A percentile compares a stretch with the other conserved stretches of the same genome.
Evolutionary conservation across 345 rosid species (phyloP).

Genomic region (Gynandropsis gynandra): DNA sequence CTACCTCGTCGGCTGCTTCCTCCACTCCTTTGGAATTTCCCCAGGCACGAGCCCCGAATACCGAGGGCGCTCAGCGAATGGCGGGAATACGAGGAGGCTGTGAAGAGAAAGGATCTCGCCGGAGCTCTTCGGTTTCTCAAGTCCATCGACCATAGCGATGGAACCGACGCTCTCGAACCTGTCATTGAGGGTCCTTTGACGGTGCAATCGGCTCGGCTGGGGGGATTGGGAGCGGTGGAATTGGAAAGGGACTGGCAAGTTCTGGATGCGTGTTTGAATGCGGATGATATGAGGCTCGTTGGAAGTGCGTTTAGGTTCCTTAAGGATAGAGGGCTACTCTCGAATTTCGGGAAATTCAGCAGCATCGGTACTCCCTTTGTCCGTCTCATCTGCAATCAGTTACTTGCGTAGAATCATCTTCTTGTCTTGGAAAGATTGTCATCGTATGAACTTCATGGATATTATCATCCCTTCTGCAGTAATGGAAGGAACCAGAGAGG

Average conservation of each 20-base stretch:
- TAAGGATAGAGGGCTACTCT: conserved; percentile 51
- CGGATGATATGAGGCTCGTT: conserved; percentile 88
- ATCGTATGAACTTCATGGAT: too few species aligned
- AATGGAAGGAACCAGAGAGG: conserved; percentile 76
- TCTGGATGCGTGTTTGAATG: conserved; percentile 77
- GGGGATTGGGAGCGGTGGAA: conserved; percentile 32
- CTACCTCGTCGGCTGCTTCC: neutral
- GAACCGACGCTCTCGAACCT: conserved; percentile 16
- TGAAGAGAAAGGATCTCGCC: conserved; percentile 74
- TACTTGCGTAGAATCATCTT: too few species aligned
- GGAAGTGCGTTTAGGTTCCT: conserved; percentile 60
- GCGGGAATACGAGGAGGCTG: conserved; percentile 86
- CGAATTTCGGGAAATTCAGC: conserved; percentile 66
- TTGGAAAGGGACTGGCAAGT: conserved; percentile 69
- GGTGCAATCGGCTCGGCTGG: conserved; percentile 21
- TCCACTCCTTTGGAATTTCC: neutral
- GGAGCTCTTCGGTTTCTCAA: conserved; percentile 74
- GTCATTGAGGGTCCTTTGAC: conserved; percentile 13
- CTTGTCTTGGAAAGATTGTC: too few species aligned
- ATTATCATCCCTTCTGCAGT: conserved; percentile 33
- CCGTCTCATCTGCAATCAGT: too few species aligned
- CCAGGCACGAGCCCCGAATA: conserved; percentile 14
- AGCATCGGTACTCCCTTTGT: conserved; percentile 42
- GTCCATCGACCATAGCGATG: conserved; percentile 30
- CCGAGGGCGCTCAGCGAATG: conserved; percentile 59